Conservation (phyloP, 768 basidiomycete genomes). For the Lyophyllum shimeji region DNA sequence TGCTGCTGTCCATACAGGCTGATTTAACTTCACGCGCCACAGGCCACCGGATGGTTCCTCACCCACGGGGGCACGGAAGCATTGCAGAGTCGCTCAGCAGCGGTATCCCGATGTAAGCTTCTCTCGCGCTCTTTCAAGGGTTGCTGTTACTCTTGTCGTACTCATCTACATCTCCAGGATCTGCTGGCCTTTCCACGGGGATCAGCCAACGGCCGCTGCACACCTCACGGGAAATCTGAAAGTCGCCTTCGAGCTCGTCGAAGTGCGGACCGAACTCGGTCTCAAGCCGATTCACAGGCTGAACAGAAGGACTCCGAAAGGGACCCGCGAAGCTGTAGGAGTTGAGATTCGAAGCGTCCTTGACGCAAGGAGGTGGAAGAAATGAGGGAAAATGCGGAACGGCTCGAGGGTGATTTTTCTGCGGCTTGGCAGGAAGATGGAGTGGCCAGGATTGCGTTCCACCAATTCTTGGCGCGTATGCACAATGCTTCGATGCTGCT, state of each 20-base stretch:
- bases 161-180: slow-evolving; percentile 12
- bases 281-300: slow-evolving; percentile 11
- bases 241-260: slow-evolving; percentile 20
- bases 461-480: slow-evolving; percentile 3
- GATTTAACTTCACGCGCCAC: background rate
- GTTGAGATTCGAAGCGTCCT: slow-evolving; percentile 12
- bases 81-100: slow-evolving; percentile 19
- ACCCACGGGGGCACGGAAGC: slow-evolving; percentile 20
- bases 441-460: slow-evolving; percentile 4
- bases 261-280: slow-evolving; percentile 19
- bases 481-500: background rate
- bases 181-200: slow-evolving; percentile 21
- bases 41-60: slow-evolving; percentile 25
- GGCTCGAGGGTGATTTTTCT: slow-evolving; percentile 4
- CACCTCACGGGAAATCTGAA: slow-evolving; percentile 18
- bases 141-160: too few relatives aligned
- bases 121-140: too few relatives aligned
- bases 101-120: slow-evolving; percentile 21
- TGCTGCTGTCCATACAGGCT: background rate
- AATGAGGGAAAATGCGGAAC: slow-evolving; percentile 13
- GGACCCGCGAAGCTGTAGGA: slow-evolving; percentile 15
- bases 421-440: slow-evolving; percentile 12
- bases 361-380: slow-evolving; percentile 11
- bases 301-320: slow-evolving; percentile 8
- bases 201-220: slow-evolving; percentile 18